Evolutionary conservation across 371 early-diverging fungal genomes (phyloP).

Genomic region (Syncephalastrum monosporum): DNA sequence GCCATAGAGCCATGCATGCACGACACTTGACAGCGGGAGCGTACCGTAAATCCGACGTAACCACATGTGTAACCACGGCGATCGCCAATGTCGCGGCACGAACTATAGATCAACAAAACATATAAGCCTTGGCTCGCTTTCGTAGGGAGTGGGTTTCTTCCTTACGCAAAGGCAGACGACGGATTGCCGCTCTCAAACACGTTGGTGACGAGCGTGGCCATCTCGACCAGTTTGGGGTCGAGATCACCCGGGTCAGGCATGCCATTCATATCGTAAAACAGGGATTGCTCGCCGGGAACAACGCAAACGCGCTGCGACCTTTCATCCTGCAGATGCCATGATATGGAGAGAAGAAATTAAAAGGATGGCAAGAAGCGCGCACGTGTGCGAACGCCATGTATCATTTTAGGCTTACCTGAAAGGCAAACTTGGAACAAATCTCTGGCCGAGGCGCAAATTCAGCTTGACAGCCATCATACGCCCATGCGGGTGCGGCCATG

Average conservation of each 20-base stretch:
- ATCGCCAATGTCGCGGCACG: slow-evolving; percentile 35
- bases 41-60: slow-evolving; percentile 54
- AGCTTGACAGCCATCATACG: slow-evolving; percentile 6
- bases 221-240: slow-evolving; percentile 13
- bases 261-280: slow-evolving; percentile 28
- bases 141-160: not conserved
- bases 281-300: slow-evolving; percentile 21
- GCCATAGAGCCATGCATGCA: not conserved
- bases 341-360: not conserved
- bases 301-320: slow-evolving; percentile 22
- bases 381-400: too few relatives aligned
- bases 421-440: slow-evolving; percentile 7
- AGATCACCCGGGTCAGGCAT: slow-evolving; percentile 19
- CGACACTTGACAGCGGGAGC: not conserved
- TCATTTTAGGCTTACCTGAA: not conserved
- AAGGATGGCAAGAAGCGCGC: too few relatives aligned
- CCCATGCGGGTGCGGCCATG: too few relatives aligned
- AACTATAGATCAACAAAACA: slow-evolving; percentile 10
- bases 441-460: slow-evolving; percentile 3
- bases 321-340: not conserved
- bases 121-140: not conserved
- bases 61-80: slow-evolving; percentile 45
- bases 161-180: slow-evolving; percentile 35
- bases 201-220: slow-evolving; percentile 38
- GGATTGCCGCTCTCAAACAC: slow-evolving; percentile 40